Conservation (phyloP, 1,284 basidiomycete genomes). For the Microbotryum silenes-acaulis region DNA sequence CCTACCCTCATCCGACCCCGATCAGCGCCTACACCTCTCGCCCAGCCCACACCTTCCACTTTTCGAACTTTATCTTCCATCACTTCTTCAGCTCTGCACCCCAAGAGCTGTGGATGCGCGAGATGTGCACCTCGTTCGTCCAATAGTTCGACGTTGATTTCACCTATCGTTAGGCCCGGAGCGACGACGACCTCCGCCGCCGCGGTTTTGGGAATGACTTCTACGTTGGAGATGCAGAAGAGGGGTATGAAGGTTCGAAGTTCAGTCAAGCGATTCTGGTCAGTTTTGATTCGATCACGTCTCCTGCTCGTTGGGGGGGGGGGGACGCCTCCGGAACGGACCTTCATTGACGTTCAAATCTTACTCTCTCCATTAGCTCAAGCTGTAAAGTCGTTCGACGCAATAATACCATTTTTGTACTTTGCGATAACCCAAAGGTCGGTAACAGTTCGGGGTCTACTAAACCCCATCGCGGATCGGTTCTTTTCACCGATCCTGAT, state of each 20-base stretch:
- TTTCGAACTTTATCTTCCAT: background rate
- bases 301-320: too few relatives aligned
- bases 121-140: conserved; percentile 1
- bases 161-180: background rate
- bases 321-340: too few relatives aligned
- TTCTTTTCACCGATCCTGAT: too few relatives aligned
- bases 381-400: conserved; percentile 45
- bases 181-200: background rate
- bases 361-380: conserved; percentile 31
- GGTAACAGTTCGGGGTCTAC: conserved; percentile 70
- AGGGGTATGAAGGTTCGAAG: conserved; percentile 95
- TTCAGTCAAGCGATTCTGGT: conserved; percentile 59
- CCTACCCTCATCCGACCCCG: conserved; percentile 6
- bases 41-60: background rate
- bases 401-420: conserved; percentile 86
- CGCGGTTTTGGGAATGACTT: background rate
- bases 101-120: background rate
- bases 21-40: conserved; percentile 1
- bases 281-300: too few relatives aligned
- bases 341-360: too few relatives aligned
- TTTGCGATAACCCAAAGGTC: conserved; percentile 88
- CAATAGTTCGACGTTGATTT: background rate
- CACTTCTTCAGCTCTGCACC: background rate
- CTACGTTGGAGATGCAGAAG: background rate
- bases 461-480: background rate